phyloP scores from a whole-genome alignment of 352 stramenopile genomes.

The Phytophthora brassicae region DNA sequence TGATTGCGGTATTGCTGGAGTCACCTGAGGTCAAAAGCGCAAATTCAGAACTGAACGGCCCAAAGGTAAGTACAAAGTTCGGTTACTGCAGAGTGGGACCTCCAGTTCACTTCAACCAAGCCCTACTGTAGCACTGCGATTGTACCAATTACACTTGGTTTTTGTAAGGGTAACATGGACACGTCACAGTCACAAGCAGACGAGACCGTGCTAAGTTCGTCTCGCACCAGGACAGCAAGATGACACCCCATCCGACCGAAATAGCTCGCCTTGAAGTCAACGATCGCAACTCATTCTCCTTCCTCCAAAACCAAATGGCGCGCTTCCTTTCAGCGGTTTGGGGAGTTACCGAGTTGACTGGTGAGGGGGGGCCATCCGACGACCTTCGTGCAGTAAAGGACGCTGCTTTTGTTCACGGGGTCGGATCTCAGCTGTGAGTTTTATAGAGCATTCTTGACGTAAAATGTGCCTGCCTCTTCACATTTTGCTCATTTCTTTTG shows the following conservation, averaged over 20 bases:
- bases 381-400: too few species aligned
- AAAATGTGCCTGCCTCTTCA: too few species aligned
- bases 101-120: constrained; percentile 26
- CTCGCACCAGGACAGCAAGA: constrained; percentile 18
- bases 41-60: constrained; percentile 24
- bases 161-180: constrained; percentile 13
- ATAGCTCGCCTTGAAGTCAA: not conserved
- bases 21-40: constrained; percentile 3
- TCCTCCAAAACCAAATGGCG: too few species aligned
- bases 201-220: constrained; percentile 1
- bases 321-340: too few species aligned
- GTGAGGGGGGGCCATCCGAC: too few species aligned
- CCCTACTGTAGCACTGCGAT: not conserved
- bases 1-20: not conserved
- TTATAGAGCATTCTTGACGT: too few species aligned
- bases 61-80: not conserved
- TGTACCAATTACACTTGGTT: constrained; percentile 1
- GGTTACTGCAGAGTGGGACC: constrained; percentile 20
- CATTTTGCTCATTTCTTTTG: too few species aligned
- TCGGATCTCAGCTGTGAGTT: too few species aligned
- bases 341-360: too few species aligned
- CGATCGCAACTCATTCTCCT: constrained; percentile 1
- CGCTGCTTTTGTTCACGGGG: too few species aligned
- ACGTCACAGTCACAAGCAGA: constrained; percentile 13
- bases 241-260: constrained; percentile 9